Base-by-base conservation (phyloP, 2,329 filamentous ascomycete genomes). In the Exophiala bonariae region DNA sequence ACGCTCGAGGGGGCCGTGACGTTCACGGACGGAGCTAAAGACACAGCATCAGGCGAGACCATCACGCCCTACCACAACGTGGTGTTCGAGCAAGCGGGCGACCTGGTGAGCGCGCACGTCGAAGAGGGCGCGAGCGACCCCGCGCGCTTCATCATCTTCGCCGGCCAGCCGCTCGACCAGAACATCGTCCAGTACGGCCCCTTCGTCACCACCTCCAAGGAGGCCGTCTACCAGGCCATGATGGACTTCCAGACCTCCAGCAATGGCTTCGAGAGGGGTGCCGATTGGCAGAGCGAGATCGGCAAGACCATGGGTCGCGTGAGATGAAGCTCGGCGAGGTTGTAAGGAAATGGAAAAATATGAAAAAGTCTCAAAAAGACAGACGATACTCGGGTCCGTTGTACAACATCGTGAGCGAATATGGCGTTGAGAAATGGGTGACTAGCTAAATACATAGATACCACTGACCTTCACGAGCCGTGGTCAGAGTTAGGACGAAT, bases 201-300 rank as follows among this genome's bases (percentile, higher is more conserved):
- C 1, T 93, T 93, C 63, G 89, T 93, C n/a, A 69, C 90, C 49
- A 89, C 73, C 50, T 81, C 78, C 33, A 75, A 85, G 63, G 82
- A 87, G 43, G 82, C 87, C 56, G 85, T 92, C 3, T 83, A 86
- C 60, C 78, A 92, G 72, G 87, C 88, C 2, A 76, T 93, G 67
- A 71, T 81, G 59, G 87, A 93, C 65, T 93, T 82, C 61, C 85
- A 87, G 69, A 82, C 76, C 11, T 76, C 81, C 54, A 75, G 78
- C 30, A 91, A 92, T 66, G 88, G 88, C 3, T 93, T 93, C 59
- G 89, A 93, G 72, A 76, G 87, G 53, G 87, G 87, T 1, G 77
- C 81, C 55, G 80, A 82, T 22, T 96, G 90, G 89, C 71, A 84
- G 67, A 90, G 86, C 63, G 86, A 95, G 71, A 95, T 96, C 77